Evolutionary conservation across 2,329 filamentous ascomycete species (phyloP), one percentile per base, ranked within the genome.

Genomic region (Curvularia sp.): DNA sequence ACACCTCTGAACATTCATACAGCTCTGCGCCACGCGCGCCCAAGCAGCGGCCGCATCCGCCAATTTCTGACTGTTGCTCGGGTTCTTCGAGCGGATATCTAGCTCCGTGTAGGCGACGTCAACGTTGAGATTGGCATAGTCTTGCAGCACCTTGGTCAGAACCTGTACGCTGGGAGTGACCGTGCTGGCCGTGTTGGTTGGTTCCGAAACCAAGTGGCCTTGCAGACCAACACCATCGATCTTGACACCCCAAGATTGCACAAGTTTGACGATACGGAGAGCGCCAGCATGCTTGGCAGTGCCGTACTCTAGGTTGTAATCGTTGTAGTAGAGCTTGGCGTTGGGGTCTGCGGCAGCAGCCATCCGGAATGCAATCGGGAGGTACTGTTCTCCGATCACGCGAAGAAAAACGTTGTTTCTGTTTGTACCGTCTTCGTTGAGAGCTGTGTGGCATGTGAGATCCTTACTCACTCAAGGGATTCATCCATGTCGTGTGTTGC

Each of bases 201-300:
- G 81, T 41, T 88, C 80, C 6, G 63, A 79, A 58, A 77, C 78
- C 54, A 81, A 74, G 72, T 89, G 87, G 27, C 77, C 83, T 71
- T 89, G 85, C 64, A 87, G 79, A 36, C 87, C 86, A 18, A 89
- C 81, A 49, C 86, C 86, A 60, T 89, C 83, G 59, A 89, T 86
- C 59, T 78, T 77, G 50, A 77, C 77, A 18, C 76, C 76, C 38
- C 74, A 77, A 3, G 74, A 74, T 52, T 77, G 67, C 12, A 80
- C 65, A 21, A 69, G 69, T 56, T 75, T 74, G 53, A 79, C 73
- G 43, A 78, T 69, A 41, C 65, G 59, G 23, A 73, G 64, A 3
- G 73, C 72, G 9, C 71, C 73, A 36, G 55, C 62, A 48, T 72
- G 60, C 55, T 80, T 81, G 2, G 80, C 79, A 3, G 82, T 80